Evolutionary conservation across 306 rosid genomes (phyloP).

Genomic region (Corylus americana): DNA sequence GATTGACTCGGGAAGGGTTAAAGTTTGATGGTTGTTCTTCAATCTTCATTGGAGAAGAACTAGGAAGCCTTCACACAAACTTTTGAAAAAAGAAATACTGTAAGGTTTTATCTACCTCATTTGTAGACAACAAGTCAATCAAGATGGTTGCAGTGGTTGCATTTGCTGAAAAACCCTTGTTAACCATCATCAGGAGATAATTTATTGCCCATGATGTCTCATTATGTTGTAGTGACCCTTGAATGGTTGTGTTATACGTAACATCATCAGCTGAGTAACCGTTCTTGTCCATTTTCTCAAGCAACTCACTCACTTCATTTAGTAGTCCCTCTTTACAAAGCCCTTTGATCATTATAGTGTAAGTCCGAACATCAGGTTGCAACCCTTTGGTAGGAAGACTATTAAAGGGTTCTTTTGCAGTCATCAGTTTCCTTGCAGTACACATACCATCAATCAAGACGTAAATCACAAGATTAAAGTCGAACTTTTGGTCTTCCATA

Average conservation of each 20-base stretch:
- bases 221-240: not conserved
- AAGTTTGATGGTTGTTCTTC: too few species aligned
- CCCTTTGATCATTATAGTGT: constrained; percentile 36
- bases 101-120: not conserved
- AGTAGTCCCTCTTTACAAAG: constrained; percentile 26
- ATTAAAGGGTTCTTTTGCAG: not conserved
- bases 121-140: not conserved
- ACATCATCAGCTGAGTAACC: not conserved
- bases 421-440: not conserved
- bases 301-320: constrained; percentile 3
- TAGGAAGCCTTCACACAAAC: too few species aligned
- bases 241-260: not conserved
- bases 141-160: not conserved
- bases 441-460: constrained; percentile 7
- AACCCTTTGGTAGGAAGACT: constrained; percentile 17
- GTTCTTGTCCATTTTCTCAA: not conserved
- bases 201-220: not conserved
- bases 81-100: too few species aligned
- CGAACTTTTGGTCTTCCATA: not conserved
- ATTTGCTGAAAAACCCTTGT: not conserved
- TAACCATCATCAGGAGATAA: not conserved
- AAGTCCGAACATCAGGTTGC: constrained; percentile 24
- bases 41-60: too few species aligned
- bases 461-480: not conserved
- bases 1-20: too few species aligned